phyloP scores from a whole-genome alignment of 345 rosid genomes.

The Euphorbia pulcherrima region DNA sequence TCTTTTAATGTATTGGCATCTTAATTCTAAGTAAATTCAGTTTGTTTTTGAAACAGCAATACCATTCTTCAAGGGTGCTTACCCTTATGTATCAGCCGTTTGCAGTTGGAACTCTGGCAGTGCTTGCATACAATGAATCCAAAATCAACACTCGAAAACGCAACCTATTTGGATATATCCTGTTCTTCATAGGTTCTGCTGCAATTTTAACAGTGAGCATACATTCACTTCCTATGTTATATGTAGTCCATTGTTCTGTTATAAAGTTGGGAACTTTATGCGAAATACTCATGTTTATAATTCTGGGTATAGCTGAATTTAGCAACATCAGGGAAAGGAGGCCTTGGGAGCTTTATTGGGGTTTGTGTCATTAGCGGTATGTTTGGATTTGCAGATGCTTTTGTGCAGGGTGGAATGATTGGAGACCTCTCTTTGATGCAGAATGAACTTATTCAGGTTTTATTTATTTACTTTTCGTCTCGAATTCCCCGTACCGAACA shows the following conservation, averaged over 20 bases:
- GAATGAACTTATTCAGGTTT: constrained; percentile 59
- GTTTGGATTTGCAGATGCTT: constrained; percentile 84
- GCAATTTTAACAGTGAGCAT: constrained; percentile 62
- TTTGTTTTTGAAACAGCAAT: constrained; percentile 39
- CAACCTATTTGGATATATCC: constrained; percentile 58
- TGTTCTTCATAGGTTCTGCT: constrained; percentile 55
- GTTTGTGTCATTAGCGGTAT: constrained; percentile 54
- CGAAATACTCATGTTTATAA: not conserved
- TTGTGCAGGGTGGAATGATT: constrained; percentile 83
- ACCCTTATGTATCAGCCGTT: constrained; percentile 79
- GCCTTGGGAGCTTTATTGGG: constrained; percentile 58
- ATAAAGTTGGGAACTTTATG: not conserved
- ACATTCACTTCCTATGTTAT: not conserved
- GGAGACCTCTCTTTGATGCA: constrained; percentile 83
- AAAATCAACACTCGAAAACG: constrained; percentile 60
- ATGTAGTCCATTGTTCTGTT: no score
- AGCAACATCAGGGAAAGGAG: constrained; percentile 74
- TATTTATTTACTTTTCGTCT: not conserved
- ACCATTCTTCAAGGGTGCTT: constrained; percentile 72
- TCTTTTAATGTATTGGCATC: not conserved
- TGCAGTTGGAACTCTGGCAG: constrained; percentile 53
- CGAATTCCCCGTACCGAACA: not conserved
- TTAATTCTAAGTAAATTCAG: no score
- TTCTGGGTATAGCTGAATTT: constrained; percentile 53
- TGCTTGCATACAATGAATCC: constrained; percentile 61